phyloP scores from a whole-genome alignment of 306 rosid species.

The Vachellia collinsii region DNA sequence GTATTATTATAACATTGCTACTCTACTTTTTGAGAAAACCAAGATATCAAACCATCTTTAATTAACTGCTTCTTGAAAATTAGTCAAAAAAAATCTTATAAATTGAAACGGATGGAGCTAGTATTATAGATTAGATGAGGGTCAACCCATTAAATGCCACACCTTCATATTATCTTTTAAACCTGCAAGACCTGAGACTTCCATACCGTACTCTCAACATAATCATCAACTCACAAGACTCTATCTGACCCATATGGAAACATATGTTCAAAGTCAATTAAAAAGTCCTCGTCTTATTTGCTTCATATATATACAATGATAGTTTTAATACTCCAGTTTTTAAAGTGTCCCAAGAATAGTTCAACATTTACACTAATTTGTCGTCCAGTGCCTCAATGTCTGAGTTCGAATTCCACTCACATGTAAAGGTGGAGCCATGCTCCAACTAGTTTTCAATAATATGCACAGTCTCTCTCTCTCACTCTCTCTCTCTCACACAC shows the following conservation, averaged over 20 bases:
- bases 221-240: neutral
- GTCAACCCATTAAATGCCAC: slow-evolving; percentile 26
- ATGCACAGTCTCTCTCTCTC: neutral
- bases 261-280: neutral
- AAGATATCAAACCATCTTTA: neutral
- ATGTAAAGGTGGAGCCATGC: slow-evolving; percentile 9
- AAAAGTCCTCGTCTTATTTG: neutral
- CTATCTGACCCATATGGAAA: neutral
- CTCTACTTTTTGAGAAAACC: neutral
- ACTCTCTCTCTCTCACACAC: neutral
- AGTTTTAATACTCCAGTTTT: neutral
- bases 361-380: neutral
- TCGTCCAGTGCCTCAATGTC: neutral
- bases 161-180: slow-evolving; percentile 12
- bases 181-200: slow-evolving; percentile 12
- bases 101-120: neutral
- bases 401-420: slow-evolving; percentile 17
- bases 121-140: neutral
- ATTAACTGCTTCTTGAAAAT: neutral
- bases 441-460: neutral
- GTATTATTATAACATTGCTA: neutral
- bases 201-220: neutral
- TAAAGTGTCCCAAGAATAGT: neutral
- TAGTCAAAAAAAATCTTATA: neutral
- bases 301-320: neutral